These are phyloP conservation scores for Centrapalus pauciflorus DNA, from an alignment of 129 eudicot genomes.

Conservation along the genomic window DNA sequence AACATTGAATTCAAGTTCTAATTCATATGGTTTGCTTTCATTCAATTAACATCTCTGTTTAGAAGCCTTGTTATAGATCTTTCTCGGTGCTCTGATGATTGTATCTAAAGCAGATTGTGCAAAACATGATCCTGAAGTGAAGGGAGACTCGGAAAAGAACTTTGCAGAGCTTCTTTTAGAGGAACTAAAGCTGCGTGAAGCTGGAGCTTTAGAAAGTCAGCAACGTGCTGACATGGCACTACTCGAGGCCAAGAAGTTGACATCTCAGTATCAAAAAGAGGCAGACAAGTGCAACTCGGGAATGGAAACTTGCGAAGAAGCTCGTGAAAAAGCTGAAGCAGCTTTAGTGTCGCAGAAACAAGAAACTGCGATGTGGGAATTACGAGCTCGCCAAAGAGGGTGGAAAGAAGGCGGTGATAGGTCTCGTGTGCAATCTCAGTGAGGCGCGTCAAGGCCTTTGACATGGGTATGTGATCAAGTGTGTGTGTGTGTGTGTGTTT, in stretches of 20 bases:
- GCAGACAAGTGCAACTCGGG: constrained; percentile 98
- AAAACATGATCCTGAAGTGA: constrained; percentile 78
- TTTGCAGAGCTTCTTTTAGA: constrained; percentile 74
- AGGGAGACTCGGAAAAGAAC: constrained; percentile 82
- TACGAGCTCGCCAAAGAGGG: constrained; percentile 83
- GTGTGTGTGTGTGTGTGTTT: too few relatives aligned
- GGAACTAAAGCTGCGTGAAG: constrained; percentile 70
- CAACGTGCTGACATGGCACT: constrained; percentile 81
- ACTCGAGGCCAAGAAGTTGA: constrained; percentile 85
- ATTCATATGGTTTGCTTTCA: too few relatives aligned
- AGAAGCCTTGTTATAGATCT: too few relatives aligned
- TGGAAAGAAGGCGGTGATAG: constrained; percentile 63
- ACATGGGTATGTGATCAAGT: not conserved
- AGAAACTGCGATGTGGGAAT: constrained; percentile 72
- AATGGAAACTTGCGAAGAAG: constrained; percentile 96
- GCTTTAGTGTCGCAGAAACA: constrained; percentile 58
- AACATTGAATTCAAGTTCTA: too few relatives aligned
- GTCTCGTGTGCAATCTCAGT: constrained; percentile 35
- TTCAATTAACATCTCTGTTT: too few relatives aligned
- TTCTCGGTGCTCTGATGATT: not conserved
- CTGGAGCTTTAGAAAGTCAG: constrained; percentile 67
- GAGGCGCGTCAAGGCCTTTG: constrained; percentile 27
- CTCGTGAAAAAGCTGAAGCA: constrained; percentile 83
- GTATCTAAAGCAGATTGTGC: constrained; percentile 56
- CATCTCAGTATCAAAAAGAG: constrained; percentile 91